Conservation (phyloP, 2,329 filamentous ascomycete genomes). For the Byssochlamys sp. region DNA sequence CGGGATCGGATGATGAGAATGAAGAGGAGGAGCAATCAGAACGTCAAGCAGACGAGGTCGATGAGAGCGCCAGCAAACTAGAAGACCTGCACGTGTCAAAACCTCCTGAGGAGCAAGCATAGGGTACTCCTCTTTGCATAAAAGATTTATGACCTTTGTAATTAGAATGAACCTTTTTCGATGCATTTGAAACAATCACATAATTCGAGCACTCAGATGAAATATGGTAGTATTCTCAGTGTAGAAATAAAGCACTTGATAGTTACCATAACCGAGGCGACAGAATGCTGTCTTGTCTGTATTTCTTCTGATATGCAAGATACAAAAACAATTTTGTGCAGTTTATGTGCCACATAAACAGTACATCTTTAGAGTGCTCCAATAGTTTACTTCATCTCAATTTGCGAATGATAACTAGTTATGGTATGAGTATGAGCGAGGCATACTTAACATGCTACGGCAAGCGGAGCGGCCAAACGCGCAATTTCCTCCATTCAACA, state of each 20-base stretch:
- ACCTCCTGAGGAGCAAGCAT: constrained; percentile 5
- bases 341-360: too few species aligned
- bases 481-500: constrained; percentile 17
- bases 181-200: too few species aligned
- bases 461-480: constrained; percentile 24
- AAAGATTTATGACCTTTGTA: not conserved
- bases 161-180: too few species aligned
- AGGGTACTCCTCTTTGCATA: not conserved
- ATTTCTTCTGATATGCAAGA: too few species aligned
- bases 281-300: too few species aligned
- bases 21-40: constrained; percentile 14
- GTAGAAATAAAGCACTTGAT: too few species aligned
- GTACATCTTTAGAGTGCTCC: too few species aligned
- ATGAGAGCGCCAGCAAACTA: constrained; percentile 21
- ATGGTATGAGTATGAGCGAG: not conserved
- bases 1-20: constrained; percentile 25
- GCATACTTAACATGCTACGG: constrained; percentile 13
- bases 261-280: too few species aligned
- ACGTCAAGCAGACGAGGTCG: constrained; percentile 8
- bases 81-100: constrained; percentile 25
- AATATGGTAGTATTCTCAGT: too few species aligned
- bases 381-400: too few species aligned
- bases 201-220: too few species aligned
- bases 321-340: too few species aligned
- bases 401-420: not conserved